phyloP scores from a whole-genome alignment of 148 eudicot species.

The Nepenthes mirabilis region DNA sequence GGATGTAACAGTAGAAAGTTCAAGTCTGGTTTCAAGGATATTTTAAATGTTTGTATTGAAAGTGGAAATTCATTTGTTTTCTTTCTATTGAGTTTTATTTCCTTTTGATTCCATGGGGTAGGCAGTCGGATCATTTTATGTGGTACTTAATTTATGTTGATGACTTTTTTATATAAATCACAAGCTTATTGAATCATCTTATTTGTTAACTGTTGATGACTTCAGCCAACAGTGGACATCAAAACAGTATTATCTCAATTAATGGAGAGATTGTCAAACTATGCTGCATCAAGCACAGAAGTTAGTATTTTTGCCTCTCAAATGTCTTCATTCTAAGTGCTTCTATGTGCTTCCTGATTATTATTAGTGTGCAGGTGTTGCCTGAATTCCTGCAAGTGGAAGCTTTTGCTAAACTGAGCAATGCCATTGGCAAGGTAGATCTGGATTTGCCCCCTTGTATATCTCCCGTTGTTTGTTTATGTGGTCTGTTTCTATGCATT shows the following conservation, averaged over 20 bases:
- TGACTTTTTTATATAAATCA: neutral
- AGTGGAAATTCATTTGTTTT: no score
- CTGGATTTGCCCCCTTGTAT: neutral
- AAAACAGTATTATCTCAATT: slow-evolving; percentile 79
- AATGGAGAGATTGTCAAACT: slow-evolving; percentile 94
- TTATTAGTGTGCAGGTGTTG: slow-evolving; percentile 47
- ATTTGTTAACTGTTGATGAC: slow-evolving; percentile 8
- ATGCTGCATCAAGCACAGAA: slow-evolving; percentile 85
- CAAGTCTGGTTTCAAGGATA: no score
- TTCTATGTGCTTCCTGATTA: slow-evolving; percentile 5
- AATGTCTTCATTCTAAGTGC: slow-evolving; percentile 5
- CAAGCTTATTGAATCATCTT: neutral
- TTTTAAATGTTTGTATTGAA: no score
- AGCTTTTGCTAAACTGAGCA: slow-evolving; percentile 89
- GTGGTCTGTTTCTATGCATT: neutral
- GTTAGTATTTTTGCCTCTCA: slow-evolving; percentile 30
- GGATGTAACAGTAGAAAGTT: no score
- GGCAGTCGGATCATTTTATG: neutral
- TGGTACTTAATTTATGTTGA: neutral
- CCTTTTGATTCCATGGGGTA: no score
- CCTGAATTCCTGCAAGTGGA: slow-evolving; percentile 96
- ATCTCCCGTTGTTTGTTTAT: neutral
- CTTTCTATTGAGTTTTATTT: no score
- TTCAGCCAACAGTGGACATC: slow-evolving; percentile 86
- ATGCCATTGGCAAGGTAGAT: slow-evolving; percentile 89